Evolutionary conservation across 2,329 filamentous ascomycete genomes (phyloP), one percentile per base, ranked within the genome.

Genomic region (Colletotrichum chlorophyti): DNA sequence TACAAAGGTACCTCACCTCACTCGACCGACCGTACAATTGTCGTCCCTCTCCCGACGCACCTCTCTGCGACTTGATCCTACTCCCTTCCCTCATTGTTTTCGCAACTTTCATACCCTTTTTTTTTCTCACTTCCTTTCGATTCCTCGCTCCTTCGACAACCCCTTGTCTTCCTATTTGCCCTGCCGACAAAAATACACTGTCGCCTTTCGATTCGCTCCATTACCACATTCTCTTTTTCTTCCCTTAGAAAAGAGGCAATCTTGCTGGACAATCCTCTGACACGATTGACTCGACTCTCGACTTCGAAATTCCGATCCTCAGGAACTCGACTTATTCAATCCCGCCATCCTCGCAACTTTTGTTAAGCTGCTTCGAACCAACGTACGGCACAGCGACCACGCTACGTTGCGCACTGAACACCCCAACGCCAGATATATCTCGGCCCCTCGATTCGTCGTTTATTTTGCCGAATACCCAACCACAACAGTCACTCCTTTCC

Each of bases 251-350:
- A 49, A 50, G 48, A 60, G 54, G 59, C 43, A 35, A 34, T 45
- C 54, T 58, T 61, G 54, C 59, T 61, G 59, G 54, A 60, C 59
- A 61, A 61, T 29, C 54, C 48, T 60, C 59, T 53, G 42, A 49
- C 34, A 40, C 54, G 46, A 53, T 41, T 43, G 37, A 53, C 38
- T 53, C 38, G 21, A 37, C 27, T 43, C 38, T 53, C 38, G 21
- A 37, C 27, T 43, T 45, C 48, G 32, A 58, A 17, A 47, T 32
- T 7, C 17, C 35, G 21, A 49, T 24, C 48, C 19, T 32, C 21
- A 19, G 6, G 17, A 21, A 23, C 43, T 15, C n/a, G 31, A 11
- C 31, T 52, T 32, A n/a, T 17, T 19, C 23, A 31, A 21, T 15
- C 45, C 40, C 45, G 53, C 38, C 27, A 40, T 52, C 35, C 21